These are phyloP conservation scores for Acidomyces sp. DNA, from an alignment of 495 filamentous ascomycete species.

Conservation along the genomic window DNA sequence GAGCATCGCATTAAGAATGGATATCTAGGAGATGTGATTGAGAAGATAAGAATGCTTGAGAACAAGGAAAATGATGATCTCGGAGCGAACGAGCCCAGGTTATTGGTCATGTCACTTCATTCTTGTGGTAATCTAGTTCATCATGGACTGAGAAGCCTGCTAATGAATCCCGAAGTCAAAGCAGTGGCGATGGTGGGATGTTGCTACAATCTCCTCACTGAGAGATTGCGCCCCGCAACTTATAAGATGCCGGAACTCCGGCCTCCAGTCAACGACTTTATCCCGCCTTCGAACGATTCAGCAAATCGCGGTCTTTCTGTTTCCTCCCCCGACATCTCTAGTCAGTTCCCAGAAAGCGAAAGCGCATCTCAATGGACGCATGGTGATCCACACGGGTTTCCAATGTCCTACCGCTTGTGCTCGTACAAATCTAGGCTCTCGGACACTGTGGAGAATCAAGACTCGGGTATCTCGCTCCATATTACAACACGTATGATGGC, in stretches of 20 bases:
- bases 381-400: slow-evolving; percentile 80
- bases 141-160: slow-evolving; percentile 74
- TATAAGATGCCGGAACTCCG: slow-evolving; percentile 59
- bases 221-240: slow-evolving; percentile 72
- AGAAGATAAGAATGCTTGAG: too few species aligned
- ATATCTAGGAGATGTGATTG: slow-evolving; percentile 26
- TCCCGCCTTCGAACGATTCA: too few species aligned
- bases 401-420: slow-evolving; percentile 68
- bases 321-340: too few species aligned
- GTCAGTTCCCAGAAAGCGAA: too few species aligned
- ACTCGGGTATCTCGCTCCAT: slow-evolving; percentile 67
- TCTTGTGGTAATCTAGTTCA: slow-evolving; percentile 96
- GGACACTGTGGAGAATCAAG: neutral
- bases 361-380: too few species aligned
- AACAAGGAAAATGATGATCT: too few species aligned
- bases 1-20: slow-evolving; percentile 42
- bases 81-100: slow-evolving; percentile 28
- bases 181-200: slow-evolving; percentile 92
- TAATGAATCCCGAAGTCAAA: slow-evolving; percentile 66
- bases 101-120: slow-evolving; percentile 90
- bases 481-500: slow-evolving; percentile 97
- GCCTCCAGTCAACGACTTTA: too few species aligned
- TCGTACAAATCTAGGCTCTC: slow-evolving; percentile 30
- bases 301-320: too few species aligned
- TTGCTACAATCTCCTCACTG: slow-evolving; percentile 93